These are phyloP conservation scores for Albifimbria verrucaria DNA, from an alignment of 2,329 filamentous ascomycete genomes.

Conservation along the genomic window DNA sequence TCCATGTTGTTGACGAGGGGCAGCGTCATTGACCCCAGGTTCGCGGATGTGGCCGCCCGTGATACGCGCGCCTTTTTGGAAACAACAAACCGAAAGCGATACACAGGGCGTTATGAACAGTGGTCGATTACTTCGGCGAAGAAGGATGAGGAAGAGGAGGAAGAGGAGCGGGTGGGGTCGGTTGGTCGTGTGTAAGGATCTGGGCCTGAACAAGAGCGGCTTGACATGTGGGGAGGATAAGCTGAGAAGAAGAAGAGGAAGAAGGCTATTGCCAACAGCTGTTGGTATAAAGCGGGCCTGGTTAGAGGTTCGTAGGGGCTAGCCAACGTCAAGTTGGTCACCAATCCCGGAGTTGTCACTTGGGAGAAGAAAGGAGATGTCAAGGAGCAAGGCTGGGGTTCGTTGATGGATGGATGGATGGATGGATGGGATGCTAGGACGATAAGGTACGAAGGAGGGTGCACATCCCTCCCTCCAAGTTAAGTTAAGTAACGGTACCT, in stretches of 20 bases:
- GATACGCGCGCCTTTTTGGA: not conserved
- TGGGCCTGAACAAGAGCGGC: not conserved
- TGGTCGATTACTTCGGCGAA: not conserved
- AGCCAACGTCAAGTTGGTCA: too few species aligned
- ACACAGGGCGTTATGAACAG: not conserved
- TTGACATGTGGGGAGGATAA: not conserved
- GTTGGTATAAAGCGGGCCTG: too few species aligned
- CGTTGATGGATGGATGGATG: not conserved
- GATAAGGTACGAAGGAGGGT: not conserved
- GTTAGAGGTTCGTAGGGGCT: too few species aligned
- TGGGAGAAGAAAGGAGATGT: not conserved
- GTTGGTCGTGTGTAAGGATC: not conserved
- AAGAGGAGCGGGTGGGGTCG: not conserved
- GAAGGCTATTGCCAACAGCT: not conserved
- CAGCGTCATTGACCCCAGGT: constrained; percentile 24
- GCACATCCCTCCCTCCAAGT: too few species aligned
- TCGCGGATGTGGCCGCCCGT: not conserved
- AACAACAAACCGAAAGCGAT: not conserved
- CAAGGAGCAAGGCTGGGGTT: too few species aligned
- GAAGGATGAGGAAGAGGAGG: too few species aligned
- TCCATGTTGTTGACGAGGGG: constrained; percentile 35
- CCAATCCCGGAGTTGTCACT: not conserved
- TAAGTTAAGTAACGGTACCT: too few species aligned
- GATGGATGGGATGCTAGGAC: not conserved
- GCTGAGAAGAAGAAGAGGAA: not conserved